Conservation (phyloP, 192 early-diverging fungal genomes). For the Linnemannia zychae region DNA sequence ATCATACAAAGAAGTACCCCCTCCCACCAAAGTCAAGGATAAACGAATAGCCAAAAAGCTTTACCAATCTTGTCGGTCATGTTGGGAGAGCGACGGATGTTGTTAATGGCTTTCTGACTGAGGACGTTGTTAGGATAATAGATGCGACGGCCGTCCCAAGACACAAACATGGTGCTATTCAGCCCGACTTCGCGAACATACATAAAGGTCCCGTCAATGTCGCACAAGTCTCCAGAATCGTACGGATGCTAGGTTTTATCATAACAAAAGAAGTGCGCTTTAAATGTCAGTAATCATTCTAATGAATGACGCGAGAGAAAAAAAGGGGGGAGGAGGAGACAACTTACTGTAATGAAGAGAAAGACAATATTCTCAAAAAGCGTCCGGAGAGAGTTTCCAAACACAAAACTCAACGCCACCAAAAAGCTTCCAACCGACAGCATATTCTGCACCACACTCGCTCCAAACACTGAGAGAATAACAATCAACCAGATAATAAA, state of each 20-base stretch:
- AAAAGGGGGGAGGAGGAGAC: neutral
- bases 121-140: constrained; percentile 81
- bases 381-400: constrained; percentile 83
- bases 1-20: too few relatives aligned
- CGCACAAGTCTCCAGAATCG: constrained; percentile 78
- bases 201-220: constrained; percentile 75
- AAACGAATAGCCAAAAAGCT: constrained; percentile 6
- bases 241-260: constrained; percentile 39
- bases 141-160: constrained; percentile 84
- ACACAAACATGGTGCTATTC: constrained; percentile 85
- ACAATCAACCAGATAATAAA: constrained; percentile 52
- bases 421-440: constrained; percentile 60
- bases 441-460: constrained; percentile 47
- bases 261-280: neutral
- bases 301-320: neutral
- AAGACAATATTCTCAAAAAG: constrained; percentile 89
- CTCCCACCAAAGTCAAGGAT: too few relatives aligned
- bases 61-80: constrained; percentile 60
- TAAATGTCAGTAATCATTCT: neutral
- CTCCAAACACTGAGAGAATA: constrained; percentile 49
- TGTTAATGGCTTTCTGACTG: constrained; percentile 74
- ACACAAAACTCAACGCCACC: constrained; percentile 86
- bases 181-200: constrained; percentile 85
- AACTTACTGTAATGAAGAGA: constrained; percentile 74
- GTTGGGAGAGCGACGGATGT: constrained; percentile 76